Evolutionary conservation across 495 filamentous ascomycete species (phyloP), one percentile per base, ranked within the genome.

Genomic region (Schizothecium vesticola): DNA sequence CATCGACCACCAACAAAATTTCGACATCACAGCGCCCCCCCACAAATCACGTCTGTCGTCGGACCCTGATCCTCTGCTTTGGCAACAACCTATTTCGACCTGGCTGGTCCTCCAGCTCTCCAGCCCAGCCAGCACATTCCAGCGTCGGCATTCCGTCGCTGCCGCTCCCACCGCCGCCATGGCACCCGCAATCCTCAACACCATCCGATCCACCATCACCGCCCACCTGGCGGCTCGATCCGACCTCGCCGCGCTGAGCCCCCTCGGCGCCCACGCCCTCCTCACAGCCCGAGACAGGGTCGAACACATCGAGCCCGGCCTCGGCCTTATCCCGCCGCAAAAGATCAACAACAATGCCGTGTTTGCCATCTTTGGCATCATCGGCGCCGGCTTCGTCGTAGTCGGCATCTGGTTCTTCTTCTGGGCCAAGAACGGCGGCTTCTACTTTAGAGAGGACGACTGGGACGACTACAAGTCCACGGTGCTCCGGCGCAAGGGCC

Each of bases 381-480:
- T 98, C 64, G 92, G 92, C 31, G 89, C 86, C 3, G 87, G 80
- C 22, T 90, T 98, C 76, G 92, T 94, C 31, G 68, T 94, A 23
- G 86, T 84, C 0, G 83, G 80, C 23, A 91, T 97, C 69, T 99
- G 95, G 95, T 97, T 98, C 82, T 99, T 98, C 85, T 96, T 98
- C 86, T 96, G 91, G 91, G 93, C 93, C 64, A 93, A 91, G 80
- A 95, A 97, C 75, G 96, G 94, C 72, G 96, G 95, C 3, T 97
- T 97, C 81, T 79, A 89, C 67, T 99, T 91, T 84, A 85, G 84
- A 21, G 81, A 92, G 66, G 83, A 86, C 61, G 95, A 99, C 79
- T 99, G 95, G 95, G 94, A 97, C 1, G 95, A 99, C 71, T 99
- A 99, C 86, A 97, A 97, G 76, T 91, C 90, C 4, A 97, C 96